Conservation (phyloP, 257 asterid genomes). For the Verbena officinalis region DNA sequence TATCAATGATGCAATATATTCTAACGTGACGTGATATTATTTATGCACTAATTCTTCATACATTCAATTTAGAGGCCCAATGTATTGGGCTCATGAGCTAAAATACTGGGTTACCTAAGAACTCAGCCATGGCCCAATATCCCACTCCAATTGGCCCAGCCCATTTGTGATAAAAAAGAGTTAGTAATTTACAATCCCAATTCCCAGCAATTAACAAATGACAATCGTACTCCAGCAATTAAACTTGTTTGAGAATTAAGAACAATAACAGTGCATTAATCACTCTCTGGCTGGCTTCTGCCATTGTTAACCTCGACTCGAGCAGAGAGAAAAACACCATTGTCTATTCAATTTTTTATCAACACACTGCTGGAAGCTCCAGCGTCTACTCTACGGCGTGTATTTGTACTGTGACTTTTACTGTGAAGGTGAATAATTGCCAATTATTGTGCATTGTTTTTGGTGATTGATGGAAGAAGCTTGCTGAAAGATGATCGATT, state of each 20-base stretch:
- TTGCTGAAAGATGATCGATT: conserved; percentile 33
- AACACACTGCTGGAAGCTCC: conserved; percentile 10
- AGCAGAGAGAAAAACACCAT: conserved; percentile 16
- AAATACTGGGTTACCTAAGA: neutral
- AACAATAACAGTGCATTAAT: neutral
- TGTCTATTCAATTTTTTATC: neutral
- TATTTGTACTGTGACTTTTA: neutral
- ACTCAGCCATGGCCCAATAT: neutral
- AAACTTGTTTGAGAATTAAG: neutral
- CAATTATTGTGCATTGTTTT: neutral
- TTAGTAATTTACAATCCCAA: neutral
- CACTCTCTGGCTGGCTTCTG: conserved; percentile 29
- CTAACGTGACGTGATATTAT: too few relatives aligned
- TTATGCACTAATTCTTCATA: too few relatives aligned
- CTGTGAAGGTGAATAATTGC: neutral
- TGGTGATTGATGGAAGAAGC: neutral
- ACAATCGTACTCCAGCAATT: too few relatives aligned
- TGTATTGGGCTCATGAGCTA: neutral
- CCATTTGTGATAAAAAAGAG: neutral
- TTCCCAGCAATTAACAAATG: neutral
- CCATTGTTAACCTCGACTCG: conserved; percentile 37
- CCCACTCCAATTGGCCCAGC: neutral
- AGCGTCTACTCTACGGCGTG: conserved; percentile 8
- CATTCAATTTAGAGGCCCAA: too few relatives aligned
- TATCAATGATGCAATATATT: too few relatives aligned